Base-by-base conservation (phyloP, 305 asterid genomes). In the Petunia hybrid region DNA sequence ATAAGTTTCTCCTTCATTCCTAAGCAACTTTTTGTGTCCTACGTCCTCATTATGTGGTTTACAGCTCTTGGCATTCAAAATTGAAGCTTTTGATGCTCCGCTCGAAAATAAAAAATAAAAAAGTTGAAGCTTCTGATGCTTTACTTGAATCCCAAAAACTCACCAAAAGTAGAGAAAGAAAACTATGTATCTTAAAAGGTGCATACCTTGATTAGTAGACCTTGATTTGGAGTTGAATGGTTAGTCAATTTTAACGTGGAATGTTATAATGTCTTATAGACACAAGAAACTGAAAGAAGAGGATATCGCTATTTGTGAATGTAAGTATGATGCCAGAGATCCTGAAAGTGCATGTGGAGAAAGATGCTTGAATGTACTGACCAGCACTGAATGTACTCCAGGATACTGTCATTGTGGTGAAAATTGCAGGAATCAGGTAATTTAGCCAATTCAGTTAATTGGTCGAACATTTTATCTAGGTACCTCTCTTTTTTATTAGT, bases 281-380 rank as follows among this genome's bases (percentile, higher is more conserved):
- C 91, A 83, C 82, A 90, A 82, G 81, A 92, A 89, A 85, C 80
- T 90, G 83, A 89, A 85, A 78, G 99, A 91, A 59, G 99, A 95
- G 86, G 99, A 95, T 87, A 88, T 93, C 79, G 89, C 95, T 76
- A 80, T 94, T 77, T 95, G 99, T 84, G 92, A 85, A 80, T 95
- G 99, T 91, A 91, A 90, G 68, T 89, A 89, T 86, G 89, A 90
- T 73, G 84, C 83, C 78, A 65, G 67, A 86, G 89, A 88, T 85
- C 90, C 95, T 82, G 98, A 91, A 84, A 91, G 94, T 89, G 94
- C 98, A 12, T 95, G 99, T 85, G 98, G 94, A 10, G 98, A 95
- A 83, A 81, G 91, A 83, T 95, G 99, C 87, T 88, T 93, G 93
- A 95, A 95, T 87, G 92, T 88, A 38, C 83, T 92, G 80, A 95